Evolutionary conservation across 2,329 filamentous ascomycete species (phyloP), one percentile per base, ranked within the genome.

Genomic region (Xylariaceae sp.): DNA sequence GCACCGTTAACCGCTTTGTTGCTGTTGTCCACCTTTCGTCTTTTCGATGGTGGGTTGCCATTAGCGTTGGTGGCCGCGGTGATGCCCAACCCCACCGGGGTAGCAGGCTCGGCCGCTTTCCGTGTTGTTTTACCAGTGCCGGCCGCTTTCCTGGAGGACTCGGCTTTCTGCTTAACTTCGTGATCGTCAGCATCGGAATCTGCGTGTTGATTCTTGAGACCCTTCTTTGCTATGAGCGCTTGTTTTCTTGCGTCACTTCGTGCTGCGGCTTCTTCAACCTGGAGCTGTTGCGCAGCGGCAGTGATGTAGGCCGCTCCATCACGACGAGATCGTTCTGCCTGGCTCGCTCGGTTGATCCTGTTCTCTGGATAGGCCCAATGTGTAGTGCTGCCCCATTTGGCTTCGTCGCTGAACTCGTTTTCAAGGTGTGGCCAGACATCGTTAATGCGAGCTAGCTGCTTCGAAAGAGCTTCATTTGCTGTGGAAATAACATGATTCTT

Each of bases 311-410:
- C 83, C 9, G 88, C 89, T 18, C 88, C 89, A 70, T 96, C 92
- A 64, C 90, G 85, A 61, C 91, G 83, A 52, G 88, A 87, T 30
- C 88, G 82, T 71, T 95, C 90, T 37, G 86, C 85, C 50, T 86
- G 81, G 23, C 83, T 85, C n/a, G 81, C 78, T 68, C 82, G 82
- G 39, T 78, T 78, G 39, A 85, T 82, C 65, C 93, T 88, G 70
- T 90, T 91, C 68, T 93, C 89, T 17, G 90, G 89, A 73, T 97
- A 97, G 53, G 93, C 94, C 94, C 94, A 99, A 74, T 99, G 94
- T 55, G 86, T 90, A 60, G 86, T 83, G 75, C 92, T 97, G 55
- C 95, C 94, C 77, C 92, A 88, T 74, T 95, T 90, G 57, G 94
- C 91, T 75, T 97, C 92, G 62, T 97, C 92, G 74, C 90, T 96